Base-by-base conservation (phyloP, 2,329 filamentous ascomycete genomes). In the Fusarium guadeloupense region DNA sequence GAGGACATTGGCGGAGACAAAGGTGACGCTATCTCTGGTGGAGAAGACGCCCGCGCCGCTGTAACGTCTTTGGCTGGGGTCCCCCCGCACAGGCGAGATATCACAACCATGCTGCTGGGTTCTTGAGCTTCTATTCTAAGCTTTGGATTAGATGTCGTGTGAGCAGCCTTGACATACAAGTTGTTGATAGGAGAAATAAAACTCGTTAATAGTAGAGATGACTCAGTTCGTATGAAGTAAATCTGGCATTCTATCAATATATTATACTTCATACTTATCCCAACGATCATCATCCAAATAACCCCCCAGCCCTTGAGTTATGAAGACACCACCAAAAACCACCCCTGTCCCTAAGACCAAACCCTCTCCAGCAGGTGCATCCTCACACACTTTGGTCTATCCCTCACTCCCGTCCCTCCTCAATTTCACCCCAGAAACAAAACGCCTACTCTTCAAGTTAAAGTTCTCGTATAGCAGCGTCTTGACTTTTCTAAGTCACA, bases 21-120 rank as follows among this genome's bases (percentile, higher is more conserved):
- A 39, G n/a, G 51, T 54, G 55, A 59, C 61, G 61, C 61, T 65
- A 62, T 64, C 37, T 16, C 6, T 17, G 48, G 59, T 62, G 58
- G 56, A 47, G 58, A 43, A 41, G 34, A 9, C n/a, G 20, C 12
- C 10, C 30, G 30, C 23, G 45, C 45, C 55, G 56, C 55, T 58
- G 23, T 35, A 58, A 58, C 53, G 34, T 34, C 54, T 58, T 42
- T 37, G 20, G 55, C 55, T 45, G 46, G 45, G 51, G 55, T 23
- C n/a, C 59, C n/a, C 55, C 60, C 62, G 56, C 46, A 57, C 51
- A 25, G 23, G 38, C 21, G 34, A 54, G 50, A 52, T 44, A 61
- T 34, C 46, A 28, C 41, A 35, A 57, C 55, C 56, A 28, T 41
- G 57, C 43, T 64, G 44, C 23, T 43, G 54, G 60, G 40, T 63